A percentile compares a stretch with the other conserved stretches of the same genome.
Evolutionary conservation across 768 basidiomycete genomes (phyloP).

Genomic region (Mycena floridula): DNA sequence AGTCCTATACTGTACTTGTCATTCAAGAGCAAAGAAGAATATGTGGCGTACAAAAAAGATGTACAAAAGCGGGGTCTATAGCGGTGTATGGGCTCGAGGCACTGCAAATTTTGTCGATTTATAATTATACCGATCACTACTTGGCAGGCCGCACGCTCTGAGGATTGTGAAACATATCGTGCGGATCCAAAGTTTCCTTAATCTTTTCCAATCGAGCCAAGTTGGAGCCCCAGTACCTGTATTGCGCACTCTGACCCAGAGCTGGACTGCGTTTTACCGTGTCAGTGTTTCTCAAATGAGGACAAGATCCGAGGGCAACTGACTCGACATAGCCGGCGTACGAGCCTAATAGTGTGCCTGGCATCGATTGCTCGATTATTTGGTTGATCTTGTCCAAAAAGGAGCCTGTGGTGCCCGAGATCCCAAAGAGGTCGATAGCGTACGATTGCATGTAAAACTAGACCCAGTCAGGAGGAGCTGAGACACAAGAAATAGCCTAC

Average conservation of each 20-base stretch:
- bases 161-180: conserved; percentile 5
- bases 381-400: neutral
- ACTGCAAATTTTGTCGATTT: too few species aligned
- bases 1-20: too few species aligned
- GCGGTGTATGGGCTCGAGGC: too few species aligned
- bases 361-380: neutral
- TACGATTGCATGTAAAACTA: neutral
- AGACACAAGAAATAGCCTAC: neutral
- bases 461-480: neutral
- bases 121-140: too few species aligned
- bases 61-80: too few species aligned
- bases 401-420: neutral
- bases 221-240: conserved; percentile 6
- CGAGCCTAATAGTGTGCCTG: neutral
- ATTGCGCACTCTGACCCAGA: conserved; percentile 1
- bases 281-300: neutral
- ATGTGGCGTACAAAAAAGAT: too few species aligned
- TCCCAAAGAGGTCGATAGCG: neutral
- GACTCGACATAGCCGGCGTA: neutral
- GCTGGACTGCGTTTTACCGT: too few species aligned
- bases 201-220: conserved; percentile 4
- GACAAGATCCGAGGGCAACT: neutral
- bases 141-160: conserved; percentile 1
- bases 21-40: too few species aligned
- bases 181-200: conserved; percentile 1